Conservation (phyloP, 2,329 filamentous ascomycete genomes). For the Fusarium newnesense region DNA sequence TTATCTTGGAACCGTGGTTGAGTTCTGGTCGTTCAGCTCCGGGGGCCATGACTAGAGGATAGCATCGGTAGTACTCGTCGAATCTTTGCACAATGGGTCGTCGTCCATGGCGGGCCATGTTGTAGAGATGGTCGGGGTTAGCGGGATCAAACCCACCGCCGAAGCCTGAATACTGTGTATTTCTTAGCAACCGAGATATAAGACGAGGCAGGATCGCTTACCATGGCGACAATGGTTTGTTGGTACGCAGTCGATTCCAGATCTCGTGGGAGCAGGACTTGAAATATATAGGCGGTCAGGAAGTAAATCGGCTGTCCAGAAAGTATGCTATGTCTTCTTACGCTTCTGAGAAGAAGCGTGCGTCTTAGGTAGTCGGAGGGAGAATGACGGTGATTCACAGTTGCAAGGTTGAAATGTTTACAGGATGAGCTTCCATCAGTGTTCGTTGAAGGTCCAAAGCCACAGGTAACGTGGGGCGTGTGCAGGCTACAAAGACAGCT, state of each 20-base stretch:
- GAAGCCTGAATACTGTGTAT: conserved; percentile 50
- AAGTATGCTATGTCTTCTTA: neutral
- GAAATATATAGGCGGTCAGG: conserved; percentile 32
- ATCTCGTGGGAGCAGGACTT: conserved; percentile 13
- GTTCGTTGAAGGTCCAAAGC: conserved; percentile 22
- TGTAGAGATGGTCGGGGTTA: conserved; percentile 61
- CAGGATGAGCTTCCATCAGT: conserved; percentile 20
- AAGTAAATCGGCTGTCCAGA: neutral
- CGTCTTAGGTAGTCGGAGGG: neutral
- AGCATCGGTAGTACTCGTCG: conserved; percentile 98
- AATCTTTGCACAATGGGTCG: conserved; percentile 77
- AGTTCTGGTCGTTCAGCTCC: conserved; percentile 88
- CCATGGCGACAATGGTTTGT: conserved; percentile 32
- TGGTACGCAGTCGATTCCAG: conserved; percentile 1
- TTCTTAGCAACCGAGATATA: neutral
- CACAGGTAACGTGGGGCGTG: conserved; percentile 34
- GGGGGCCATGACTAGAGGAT: conserved; percentile 93
- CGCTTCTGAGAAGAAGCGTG: neutral
- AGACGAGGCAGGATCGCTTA: conserved; percentile 8
- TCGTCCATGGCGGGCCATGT: conserved; percentile 59
- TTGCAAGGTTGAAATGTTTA: conserved; percentile 13
- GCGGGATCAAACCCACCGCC: conserved; percentile 58
- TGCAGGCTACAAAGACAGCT: conserved; percentile 46
- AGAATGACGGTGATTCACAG: neutral
- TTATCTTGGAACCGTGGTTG: conserved; percentile 97